Evolutionary conservation across 805 yeast genomes (phyloP).

Genomic region (Teunomyces barrocoloradensis): DNA sequence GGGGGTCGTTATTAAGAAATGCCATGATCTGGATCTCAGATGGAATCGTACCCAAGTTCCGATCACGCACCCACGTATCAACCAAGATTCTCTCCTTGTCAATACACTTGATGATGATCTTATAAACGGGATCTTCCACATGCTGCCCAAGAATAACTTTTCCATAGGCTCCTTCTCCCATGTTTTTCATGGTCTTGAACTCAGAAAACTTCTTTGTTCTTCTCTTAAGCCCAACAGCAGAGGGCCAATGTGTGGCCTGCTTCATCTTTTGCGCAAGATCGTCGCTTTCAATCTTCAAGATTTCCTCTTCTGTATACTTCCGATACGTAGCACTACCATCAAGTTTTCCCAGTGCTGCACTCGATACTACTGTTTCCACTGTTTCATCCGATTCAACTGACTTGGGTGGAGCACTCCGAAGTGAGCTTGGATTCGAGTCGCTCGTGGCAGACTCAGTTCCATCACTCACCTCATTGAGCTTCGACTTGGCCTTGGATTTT

Average conservation of each 20-base stretch:
- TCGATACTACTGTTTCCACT: not conserved
- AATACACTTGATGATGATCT: constrained; percentile 81
- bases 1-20: constrained; percentile 71
- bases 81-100: constrained; percentile 90
- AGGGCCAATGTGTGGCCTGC: constrained; percentile 47
- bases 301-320: constrained; percentile 39
- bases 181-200: constrained; percentile 64
- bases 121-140: constrained; percentile 57
- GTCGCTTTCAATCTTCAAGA: constrained; percentile 46
- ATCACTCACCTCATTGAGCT: not conserved
- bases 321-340: constrained; percentile 12
- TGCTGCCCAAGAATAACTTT: constrained; percentile 80
- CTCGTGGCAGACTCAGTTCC: not conserved
- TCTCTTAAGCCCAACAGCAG: constrained; percentile 58
- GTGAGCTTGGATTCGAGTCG: not conserved
- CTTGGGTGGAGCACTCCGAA: not conserved
- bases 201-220: constrained; percentile 71
- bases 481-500: constrained; percentile 2
- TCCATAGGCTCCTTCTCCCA: constrained; percentile 98
- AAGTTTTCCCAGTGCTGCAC: not conserved
- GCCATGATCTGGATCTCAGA: constrained; percentile 95
- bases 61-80: constrained; percentile 96
- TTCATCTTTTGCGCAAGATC: constrained; percentile 35
- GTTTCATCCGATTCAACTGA: not conserved
- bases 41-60: constrained; percentile 88